A percentile compares a stretch with the other conserved stretches of the same genome.
Conservation (phyloP, 768 basidiomycete species). For the Collybia mongolica region DNA sequence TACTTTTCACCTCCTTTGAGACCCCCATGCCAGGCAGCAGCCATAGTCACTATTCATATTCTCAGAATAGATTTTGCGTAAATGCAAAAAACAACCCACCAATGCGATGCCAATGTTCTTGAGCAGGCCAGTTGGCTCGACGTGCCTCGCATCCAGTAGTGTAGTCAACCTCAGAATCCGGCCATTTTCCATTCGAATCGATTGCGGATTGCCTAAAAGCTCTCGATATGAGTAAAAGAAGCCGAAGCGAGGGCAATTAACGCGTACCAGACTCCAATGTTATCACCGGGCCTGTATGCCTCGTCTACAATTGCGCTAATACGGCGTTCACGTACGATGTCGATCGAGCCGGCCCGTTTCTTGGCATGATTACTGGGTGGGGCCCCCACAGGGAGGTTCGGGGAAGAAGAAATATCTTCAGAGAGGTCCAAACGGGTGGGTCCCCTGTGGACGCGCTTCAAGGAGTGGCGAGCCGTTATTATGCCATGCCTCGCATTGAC, state of each 20-base stretch:
- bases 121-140: slow-evolving; percentile 70
- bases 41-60: slow-evolving; percentile 41
- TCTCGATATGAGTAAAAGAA: no score
- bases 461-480: no score
- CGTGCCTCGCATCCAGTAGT: slow-evolving; percentile 60
- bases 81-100: slow-evolving; percentile 29
- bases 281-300: slow-evolving; percentile 33
- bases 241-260: not conserved
- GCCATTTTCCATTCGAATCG: slow-evolving; percentile 52
- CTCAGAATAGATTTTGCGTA: slow-evolving; percentile 2
- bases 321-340: slow-evolving; percentile 32
- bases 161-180: slow-evolving; percentile 55
- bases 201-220: slow-evolving; percentile 47
- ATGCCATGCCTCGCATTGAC: no score
- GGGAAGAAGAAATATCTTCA: no score
- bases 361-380: no score
- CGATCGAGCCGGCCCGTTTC: slow-evolving; percentile 17
- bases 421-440: no score
- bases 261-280: slow-evolving; percentile 41
- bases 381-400: no score
- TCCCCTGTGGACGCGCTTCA: no score
- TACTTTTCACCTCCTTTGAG: slow-evolving; percentile 37
- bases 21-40: slow-evolving; percentile 58
- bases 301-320: slow-evolving; percentile 36
- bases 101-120: slow-evolving; percentile 55